Percentiles rank a stretch among this genome's conserved stretches.
Conservation (phyloP, 257 asterid genomes). For the Handroanthus guayacan region DNA sequence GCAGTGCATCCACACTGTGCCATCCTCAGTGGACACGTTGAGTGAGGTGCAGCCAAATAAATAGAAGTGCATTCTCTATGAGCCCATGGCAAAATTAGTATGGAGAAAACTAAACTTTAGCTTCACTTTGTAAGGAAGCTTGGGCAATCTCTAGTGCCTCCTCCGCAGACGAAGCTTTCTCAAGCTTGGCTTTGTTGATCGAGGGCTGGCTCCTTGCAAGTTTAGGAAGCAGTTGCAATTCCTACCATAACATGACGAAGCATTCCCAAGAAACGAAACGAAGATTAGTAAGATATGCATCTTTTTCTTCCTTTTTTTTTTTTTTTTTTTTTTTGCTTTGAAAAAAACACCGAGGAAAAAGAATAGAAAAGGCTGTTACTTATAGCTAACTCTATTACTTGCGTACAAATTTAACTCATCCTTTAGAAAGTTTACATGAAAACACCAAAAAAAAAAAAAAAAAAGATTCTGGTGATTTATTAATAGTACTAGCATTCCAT, state of each 20-base stretch:
- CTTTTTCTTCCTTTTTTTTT: no score
- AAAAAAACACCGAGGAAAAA: no score
- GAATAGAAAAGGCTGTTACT: no score
- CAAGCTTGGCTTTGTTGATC: conserved; percentile 71
- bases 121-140: conserved; percentile 56
- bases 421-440: no score
- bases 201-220: conserved; percentile 84
- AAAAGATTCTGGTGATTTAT: no score
- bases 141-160: conserved; percentile 82
- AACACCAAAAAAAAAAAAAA: no score
- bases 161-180: conserved; percentile 83
- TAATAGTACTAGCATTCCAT: no score
- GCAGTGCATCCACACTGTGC: neutral
- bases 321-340: no score
- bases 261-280: neutral
- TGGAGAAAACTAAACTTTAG: conserved; percentile 38
- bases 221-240: conserved; percentile 85
- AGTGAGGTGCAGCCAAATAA: neutral
- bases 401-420: no score
- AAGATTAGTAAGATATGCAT: neutral
- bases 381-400: no score
- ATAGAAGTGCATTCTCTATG: neutral
- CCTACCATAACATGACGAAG: conserved; percentile 47
- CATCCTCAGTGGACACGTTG: conserved; percentile 4
- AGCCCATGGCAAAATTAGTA: conserved; percentile 7